Percentiles rank a stretch among this genome's conserved stretches.
These are phyloP conservation scores for Lithospermum erythrorhizon DNA, from an alignment of 257 asterid genomes.

Conservation along the genomic window DNA sequence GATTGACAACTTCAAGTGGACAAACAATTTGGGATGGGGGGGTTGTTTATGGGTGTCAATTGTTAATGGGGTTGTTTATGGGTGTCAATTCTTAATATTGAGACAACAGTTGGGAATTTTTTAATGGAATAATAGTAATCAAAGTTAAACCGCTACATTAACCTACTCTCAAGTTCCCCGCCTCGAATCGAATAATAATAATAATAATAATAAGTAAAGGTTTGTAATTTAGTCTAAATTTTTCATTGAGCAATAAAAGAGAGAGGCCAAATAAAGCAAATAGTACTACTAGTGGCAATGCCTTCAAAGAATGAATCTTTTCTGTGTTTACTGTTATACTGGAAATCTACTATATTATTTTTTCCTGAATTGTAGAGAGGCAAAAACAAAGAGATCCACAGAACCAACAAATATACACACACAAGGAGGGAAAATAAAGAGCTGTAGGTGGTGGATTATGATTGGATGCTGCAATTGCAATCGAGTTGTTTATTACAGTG, in stretches of 20 bases:
- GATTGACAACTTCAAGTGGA: conserved; percentile 22
- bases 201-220: too few relatives aligned
- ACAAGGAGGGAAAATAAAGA: conserved; percentile 9
- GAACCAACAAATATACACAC: conserved; percentile 12
- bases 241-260: conserved; percentile 16
- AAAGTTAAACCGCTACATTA: too few relatives aligned
- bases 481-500: too few relatives aligned
- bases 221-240: too few relatives aligned
- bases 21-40: conserved; percentile 4
- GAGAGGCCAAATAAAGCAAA: conserved; percentile 17
- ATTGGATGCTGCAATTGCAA: conserved; percentile 37
- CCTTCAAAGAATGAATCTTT: conserved; percentile 41
- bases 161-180: too few relatives aligned
- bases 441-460: conserved; percentile 48
- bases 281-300: conserved; percentile 12
- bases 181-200: too few relatives aligned
- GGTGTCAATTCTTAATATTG: conserved; percentile 19
- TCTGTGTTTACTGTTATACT: background rate
- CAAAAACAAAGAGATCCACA: conserved; percentile 21
- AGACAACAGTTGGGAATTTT: conserved; percentile 15
- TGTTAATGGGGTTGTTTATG: conserved; percentile 5
- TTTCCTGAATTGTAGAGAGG: background rate
- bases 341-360: background rate
- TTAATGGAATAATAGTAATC: conserved; percentile 23
- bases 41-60: background rate